Base-by-base conservation (phyloP, 352 stramenopile genomes). In the Pythium aristosporum region DNA sequence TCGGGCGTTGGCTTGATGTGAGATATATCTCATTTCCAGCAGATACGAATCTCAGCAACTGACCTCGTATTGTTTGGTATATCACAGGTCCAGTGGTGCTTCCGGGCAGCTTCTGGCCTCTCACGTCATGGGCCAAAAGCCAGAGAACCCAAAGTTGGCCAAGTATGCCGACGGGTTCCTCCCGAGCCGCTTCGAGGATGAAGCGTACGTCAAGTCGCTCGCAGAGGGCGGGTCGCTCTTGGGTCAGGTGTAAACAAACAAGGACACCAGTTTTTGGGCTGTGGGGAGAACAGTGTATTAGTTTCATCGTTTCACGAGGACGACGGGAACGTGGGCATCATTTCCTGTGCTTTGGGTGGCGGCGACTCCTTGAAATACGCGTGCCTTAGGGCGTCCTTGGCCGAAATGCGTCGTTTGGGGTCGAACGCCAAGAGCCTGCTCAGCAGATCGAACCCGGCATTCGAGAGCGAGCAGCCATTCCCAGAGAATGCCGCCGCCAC, bases 291-390 rank as follows among this genome's bases (percentile, higher is more conserved):
- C 21, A 39, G 34, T 52, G 21, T 32, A 52, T 10, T 1, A 47
- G n/a, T 41, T 18, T 34, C 13, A 34, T 25, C 56, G 44, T 28
- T 9, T 53, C 25, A 63, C 18, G 49, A 69, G 10, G 56, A 74
- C 9, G 66, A 82, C 8, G 76, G 73, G 47, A 95, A 95, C 18
- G 80, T 88, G 8, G 87, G 85, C 87, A 95, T 95, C n/a, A 89
- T 69, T 47, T 88, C 77, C 57, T 88, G 73, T 6, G 68, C 64
- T 43, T 89, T 91, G 3, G 79, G 83, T 11, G 77, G 63, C 9
- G 87, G 87, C 6, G 78, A 77, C 55, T 94, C 86, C 21, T 67
- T 66, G 43, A 96, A 96, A 61, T 91, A 96, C 47, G 85, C 68
- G 61, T 96, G 88, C n/a, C 73, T 72, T 5, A 96, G 69, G 16